Evolutionary conservation across 768 basidiomycete genomes (phyloP).

Genomic region (Pleurotus citrinopileatus): DNA sequence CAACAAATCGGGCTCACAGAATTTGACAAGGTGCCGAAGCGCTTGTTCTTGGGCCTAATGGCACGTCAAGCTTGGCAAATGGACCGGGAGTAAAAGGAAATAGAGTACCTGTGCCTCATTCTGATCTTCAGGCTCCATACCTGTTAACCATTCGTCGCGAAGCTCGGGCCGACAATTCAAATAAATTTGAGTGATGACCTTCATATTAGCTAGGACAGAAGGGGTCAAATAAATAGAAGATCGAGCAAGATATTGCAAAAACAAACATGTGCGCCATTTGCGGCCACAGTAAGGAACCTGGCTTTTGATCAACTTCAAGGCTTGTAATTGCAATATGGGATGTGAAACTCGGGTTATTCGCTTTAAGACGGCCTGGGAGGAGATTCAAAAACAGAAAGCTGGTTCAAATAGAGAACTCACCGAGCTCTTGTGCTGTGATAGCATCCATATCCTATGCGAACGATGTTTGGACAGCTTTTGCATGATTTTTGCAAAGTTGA

Average conservation of each 20-base stretch:
- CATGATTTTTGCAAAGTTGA: conserved; percentile 97
- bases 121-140: conserved; percentile 87
- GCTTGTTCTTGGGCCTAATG: conserved; percentile 91
- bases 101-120: conserved; percentile 80
- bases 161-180: conserved; percentile 96
- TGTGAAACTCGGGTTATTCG: conserved; percentile 92
- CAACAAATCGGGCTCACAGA: conserved; percentile 81
- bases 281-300: conserved; percentile 98
- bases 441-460: conserved; percentile 91
- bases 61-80: conserved; percentile 9
- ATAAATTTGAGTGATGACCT: conserved; percentile 98
- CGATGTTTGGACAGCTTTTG: conserved; percentile 96
- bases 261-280: conserved; percentile 94
- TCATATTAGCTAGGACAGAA: conserved; percentile 84
- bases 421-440: conserved; percentile 97
- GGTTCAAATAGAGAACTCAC: conserved; percentile 42
- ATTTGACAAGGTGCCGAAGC: conserved; percentile 88
- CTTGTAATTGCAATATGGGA: conserved; percentile 89
- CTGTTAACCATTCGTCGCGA: conserved; percentile 96
- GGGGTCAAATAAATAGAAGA: conserved; percentile 5
- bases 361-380: conserved; percentile 84
- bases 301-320: conserved; percentile 96
- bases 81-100: neutral
- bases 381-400: conserved; percentile 14
- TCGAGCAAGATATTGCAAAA: conserved; percentile 1